phyloP scores from a whole-genome alignment of 2,329 filamentous ascomycete species.

The Hypomyces rosellus region DNA sequence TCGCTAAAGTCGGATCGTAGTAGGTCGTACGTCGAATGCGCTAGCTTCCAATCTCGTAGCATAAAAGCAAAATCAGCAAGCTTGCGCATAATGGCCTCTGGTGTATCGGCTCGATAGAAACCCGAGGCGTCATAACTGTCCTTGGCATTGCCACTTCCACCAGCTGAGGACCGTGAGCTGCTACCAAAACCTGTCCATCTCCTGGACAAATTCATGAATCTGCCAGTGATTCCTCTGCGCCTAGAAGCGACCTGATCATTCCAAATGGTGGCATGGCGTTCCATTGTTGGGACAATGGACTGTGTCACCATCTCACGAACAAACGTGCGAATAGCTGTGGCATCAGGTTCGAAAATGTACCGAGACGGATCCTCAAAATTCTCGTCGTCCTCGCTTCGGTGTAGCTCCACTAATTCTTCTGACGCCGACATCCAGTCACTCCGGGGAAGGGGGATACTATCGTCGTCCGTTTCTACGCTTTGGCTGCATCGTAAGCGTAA shows the following conservation, averaged over 20 bases:
- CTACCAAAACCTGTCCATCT: conserved; percentile 80
- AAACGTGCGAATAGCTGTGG: conserved; percentile 79
- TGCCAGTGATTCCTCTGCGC: conserved; percentile 78
- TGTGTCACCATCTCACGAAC: conserved; percentile 93
- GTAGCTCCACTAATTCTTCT: conserved; percentile 75
- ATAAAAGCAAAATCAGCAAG: conserved; percentile 95
- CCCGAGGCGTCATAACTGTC: conserved; percentile 76
- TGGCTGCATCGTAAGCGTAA: conserved; percentile 77
- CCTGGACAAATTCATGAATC: conserved; percentile 91
- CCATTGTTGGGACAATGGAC: conserved; percentile 93
- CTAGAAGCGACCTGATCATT: conserved; percentile 95
- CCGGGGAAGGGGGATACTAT: conserved; percentile 72
- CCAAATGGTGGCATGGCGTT: conserved; percentile 84
- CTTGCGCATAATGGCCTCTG: conserved; percentile 88
- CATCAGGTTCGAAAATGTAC: conserved; percentile 89
- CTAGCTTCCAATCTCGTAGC: conserved; percentile 92
- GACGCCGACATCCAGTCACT: conserved; percentile 85
- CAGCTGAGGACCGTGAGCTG: conserved; percentile 53
- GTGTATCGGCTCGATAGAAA: conserved; percentile 75
- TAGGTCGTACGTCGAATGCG: conserved; percentile 86
- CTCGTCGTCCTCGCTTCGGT: conserved; percentile 60
- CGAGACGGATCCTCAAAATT: conserved; percentile 64
- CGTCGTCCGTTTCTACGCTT: conserved; percentile 84
- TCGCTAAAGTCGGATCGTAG: conserved; percentile 83
- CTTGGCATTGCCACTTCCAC: conserved; percentile 41